These are phyloP conservation scores for Arctium lappa DNA, from an alignment of 129 eudicot genomes.

Conservation along the genomic window DNA sequence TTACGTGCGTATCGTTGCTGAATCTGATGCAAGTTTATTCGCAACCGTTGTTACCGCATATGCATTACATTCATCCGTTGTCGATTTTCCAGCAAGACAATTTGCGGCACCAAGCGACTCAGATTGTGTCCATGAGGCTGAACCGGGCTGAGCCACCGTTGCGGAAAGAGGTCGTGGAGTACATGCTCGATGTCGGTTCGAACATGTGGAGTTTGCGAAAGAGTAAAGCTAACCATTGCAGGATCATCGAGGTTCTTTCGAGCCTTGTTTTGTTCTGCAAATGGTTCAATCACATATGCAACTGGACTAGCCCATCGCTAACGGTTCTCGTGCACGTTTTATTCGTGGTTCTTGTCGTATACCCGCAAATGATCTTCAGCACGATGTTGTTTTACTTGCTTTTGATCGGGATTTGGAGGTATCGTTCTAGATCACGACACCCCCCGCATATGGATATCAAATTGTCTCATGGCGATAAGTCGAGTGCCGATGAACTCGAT, in stretches of 20 bases:
- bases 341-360: slow-evolving; percentile 19
- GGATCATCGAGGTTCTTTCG: slow-evolving; percentile 25
- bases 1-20: slow-evolving; percentile 22
- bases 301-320: slow-evolving; percentile 19
- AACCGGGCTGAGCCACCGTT: slow-evolving; percentile 35
- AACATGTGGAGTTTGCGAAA: slow-evolving; percentile 34
- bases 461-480: slow-evolving; percentile 16
- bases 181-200: slow-evolving; percentile 41
- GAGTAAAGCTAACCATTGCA: slow-evolving; percentile 30
- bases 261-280: not conserved
- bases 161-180: slow-evolving; percentile 38
- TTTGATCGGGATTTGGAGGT: slow-evolving; percentile 20
- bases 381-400: slow-evolving; percentile 9
- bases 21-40: slow-evolving; percentile 29
- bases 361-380: slow-evolving; percentile 22
- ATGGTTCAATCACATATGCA: slow-evolving; percentile 19
- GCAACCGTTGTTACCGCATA: slow-evolving; percentile 30
- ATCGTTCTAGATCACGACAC: slow-evolving; percentile 21
- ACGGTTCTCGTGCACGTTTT: slow-evolving; percentile 8
- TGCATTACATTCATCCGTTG: slow-evolving; percentile 36
- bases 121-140: slow-evolving; percentile 22
- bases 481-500: slow-evolving; percentile 26
- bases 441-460: slow-evolving; percentile 42
- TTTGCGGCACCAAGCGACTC: slow-evolving; percentile 35
- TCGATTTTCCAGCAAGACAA: slow-evolving; percentile 25